These are phyloP conservation scores for Solanum tacnaense DNA, from an alignment of 257 asterid genomes.

Conservation along the genomic window DNA sequence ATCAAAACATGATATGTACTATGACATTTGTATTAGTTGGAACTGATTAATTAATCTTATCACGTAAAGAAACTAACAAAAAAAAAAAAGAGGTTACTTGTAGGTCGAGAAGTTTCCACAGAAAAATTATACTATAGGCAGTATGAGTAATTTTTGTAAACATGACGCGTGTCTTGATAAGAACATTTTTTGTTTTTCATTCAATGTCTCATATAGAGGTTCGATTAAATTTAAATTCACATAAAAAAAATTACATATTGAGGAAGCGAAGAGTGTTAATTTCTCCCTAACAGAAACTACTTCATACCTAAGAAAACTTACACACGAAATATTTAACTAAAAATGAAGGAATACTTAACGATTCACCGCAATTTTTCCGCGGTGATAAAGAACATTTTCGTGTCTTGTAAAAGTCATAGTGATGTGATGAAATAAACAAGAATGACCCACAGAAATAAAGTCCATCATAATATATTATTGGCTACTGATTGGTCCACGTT, in stretches of 20 bases:
- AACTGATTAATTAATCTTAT: not conserved
- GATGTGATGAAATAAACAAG: not conserved
- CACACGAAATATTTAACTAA: not conserved
- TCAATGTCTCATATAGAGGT: fast-evolving
- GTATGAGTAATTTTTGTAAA: not conserved
- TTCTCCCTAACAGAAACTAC: not conserved
- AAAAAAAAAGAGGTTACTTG: not conserved
- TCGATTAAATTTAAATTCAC: not conserved
- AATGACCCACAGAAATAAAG: not conserved
- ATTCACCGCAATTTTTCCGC: not conserved
- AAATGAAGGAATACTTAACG: not conserved
- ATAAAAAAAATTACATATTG: fast-evolving
- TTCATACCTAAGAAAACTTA: not conserved
- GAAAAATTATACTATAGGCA: not conserved
- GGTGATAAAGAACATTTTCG: not conserved
- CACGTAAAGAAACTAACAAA: not conserved
- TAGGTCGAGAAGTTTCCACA: not conserved
- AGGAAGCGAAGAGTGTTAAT: not conserved
- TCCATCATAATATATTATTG: not conserved
- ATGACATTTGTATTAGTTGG: not conserved
- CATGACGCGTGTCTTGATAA: not conserved
- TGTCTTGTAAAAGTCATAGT: not conserved
- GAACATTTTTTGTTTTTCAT: not conserved
- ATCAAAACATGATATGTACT: not conserved
- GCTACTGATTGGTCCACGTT: not conserved